Conservation (phyloP, 148 eudicot species). For the Beta vulgaris region DNA sequence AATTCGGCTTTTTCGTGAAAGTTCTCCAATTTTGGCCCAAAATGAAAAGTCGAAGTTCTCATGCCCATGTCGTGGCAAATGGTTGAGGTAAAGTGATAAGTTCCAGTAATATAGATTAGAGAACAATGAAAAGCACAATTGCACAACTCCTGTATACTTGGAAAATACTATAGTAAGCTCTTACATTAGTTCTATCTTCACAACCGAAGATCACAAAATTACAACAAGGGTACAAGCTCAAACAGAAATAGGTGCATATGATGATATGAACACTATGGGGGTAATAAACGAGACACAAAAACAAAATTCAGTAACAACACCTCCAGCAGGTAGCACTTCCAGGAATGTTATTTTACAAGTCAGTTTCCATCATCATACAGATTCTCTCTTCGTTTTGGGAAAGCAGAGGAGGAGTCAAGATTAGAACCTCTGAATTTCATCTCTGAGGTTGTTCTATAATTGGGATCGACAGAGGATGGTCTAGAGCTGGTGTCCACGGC, state of each 20-base stretch:
- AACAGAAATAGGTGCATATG: constrained; percentile 19
- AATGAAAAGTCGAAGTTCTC: too few relatives aligned
- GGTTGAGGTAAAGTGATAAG: too few relatives aligned
- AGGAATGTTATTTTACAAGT: constrained; percentile 13
- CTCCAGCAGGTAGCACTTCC: constrained; percentile 1
- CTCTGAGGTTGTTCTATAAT: constrained; percentile 59
- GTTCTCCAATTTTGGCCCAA: too few relatives aligned
- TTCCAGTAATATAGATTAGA: too few relatives aligned
- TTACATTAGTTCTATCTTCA: constrained; percentile 5
- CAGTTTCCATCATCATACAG: constrained; percentile 42
- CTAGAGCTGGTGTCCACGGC: constrained; percentile 56
- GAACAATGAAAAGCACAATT: background rate
- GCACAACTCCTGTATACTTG: background rate
- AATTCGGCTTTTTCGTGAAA: too few relatives aligned
- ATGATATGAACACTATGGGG: constrained; percentile 12
- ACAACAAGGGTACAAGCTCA: constrained; percentile 7
- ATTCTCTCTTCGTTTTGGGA: constrained; percentile 65
- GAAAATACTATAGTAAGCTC: background rate
- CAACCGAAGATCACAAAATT: background rate
- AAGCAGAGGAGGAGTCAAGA: constrained; percentile 56
- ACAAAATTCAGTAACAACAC: constrained; percentile 20
- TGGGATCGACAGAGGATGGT: constrained; percentile 59
- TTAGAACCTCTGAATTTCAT: constrained; percentile 73
- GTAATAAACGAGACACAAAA: background rate
- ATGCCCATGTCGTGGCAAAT: too few relatives aligned